These are phyloP conservation scores for Diaporthe vaccinii DNA, from an alignment of 2,329 filamentous ascomycete genomes.

Conservation along the genomic window DNA sequence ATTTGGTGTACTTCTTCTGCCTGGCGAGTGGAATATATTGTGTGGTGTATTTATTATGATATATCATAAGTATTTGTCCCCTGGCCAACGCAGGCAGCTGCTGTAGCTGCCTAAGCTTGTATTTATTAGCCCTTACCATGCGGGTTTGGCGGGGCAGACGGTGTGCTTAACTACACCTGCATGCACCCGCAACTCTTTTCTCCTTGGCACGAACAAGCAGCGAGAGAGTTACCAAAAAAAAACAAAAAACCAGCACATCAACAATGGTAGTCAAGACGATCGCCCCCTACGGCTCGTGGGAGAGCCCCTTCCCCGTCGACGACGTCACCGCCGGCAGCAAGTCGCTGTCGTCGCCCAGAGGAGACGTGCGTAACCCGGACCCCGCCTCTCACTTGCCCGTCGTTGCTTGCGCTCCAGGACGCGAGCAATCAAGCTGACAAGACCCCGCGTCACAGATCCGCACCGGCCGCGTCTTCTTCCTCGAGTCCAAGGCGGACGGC, in stretches of 20 bases:
- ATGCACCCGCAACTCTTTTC: background rate
- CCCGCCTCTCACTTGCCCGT: background rate
- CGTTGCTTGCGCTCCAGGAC: no score
- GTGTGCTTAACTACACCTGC: no score
- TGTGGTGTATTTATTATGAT: no score
- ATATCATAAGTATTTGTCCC: no score
- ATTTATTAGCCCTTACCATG: no score
- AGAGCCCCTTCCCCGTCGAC: conserved; percentile 54
- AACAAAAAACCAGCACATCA: background rate
- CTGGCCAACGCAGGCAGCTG: no score
- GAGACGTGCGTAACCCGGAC: conserved; percentile 48
- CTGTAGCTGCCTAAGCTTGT: no score
- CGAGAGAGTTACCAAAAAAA: background rate
- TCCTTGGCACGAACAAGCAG: background rate
- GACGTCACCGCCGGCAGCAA: conserved; percentile 53
- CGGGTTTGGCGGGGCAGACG: no score
- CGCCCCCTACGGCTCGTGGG: conserved; percentile 55
- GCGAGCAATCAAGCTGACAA: no score
- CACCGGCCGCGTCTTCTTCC: conserved; percentile 54
- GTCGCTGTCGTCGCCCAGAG: conserved; percentile 52
- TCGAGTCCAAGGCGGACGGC: conserved; percentile 56
- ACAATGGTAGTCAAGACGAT: conserved; percentile 46
- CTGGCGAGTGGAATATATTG: no score
- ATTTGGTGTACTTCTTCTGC: no score
- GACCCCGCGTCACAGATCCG: conserved; percentile 41